Evolutionary conservation across 331 rosid species (phyloP), one percentile per base, ranked within the genome.

Genomic region (Erythrophleum ivorense): DNA sequence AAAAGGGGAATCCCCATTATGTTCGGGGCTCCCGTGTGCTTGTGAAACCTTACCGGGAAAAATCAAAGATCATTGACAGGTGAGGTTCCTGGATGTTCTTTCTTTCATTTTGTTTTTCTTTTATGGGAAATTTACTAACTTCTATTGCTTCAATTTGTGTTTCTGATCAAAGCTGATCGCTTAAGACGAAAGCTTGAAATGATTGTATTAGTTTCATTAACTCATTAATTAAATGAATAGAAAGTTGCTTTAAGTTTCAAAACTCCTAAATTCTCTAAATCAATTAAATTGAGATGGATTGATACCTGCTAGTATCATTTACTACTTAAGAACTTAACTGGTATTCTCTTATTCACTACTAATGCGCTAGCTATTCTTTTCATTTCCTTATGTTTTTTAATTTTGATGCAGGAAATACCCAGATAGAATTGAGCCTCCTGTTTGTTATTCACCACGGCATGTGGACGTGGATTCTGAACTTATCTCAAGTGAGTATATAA

Each of bases 1-100:
- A 87, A 0, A 82, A 85, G 53, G 89, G 89, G 52, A 86, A 82
- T 74, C 93, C 92, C 16, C 93, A 91, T 82, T 85, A 63, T 38
- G 88, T 91, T 73, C 71, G 85, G 12, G 93, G 90, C 45, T 86
- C 87, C 71, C 95, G 95, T 31, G 90, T 89, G 79, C 90, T 88
- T 38, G 95, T 85, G 58, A 91, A 91, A 49, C 93, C 93, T 60
- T 91, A 91, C 77, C 58, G 88, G 31, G 85, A 88, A n/a, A 84
- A 66, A 48, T 73, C 73, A 4, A 84, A 89, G 89, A 78, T 77
- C 54, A 79, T 52, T 57, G 96, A 91, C 71, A 88, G 95, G 99
- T 92, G 72, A 49, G 64, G 31, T 82, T 43, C 79, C 57, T 75
- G 38, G 43, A 16, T 41, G 15, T 40, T 71, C 13, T 18, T 80